phyloP scores from a whole-genome alignment of 1,284 basidiomycete species.

The Moniliophthora roreri region DNA sequence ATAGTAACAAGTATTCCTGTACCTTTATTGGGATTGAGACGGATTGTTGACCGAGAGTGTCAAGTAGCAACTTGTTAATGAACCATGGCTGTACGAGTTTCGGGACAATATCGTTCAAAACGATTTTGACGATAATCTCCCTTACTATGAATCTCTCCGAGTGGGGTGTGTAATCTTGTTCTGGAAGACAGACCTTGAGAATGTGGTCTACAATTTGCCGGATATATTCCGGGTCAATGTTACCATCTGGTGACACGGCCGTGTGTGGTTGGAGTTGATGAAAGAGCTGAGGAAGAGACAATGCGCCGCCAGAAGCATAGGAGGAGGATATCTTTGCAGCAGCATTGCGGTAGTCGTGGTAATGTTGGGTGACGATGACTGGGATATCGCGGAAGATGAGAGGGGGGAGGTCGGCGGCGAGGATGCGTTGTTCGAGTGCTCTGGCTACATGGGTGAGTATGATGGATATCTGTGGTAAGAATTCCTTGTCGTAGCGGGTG shows the following conservation, averaged over 20 bases:
- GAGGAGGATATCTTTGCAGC: constrained; percentile 59
- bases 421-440: constrained; percentile 57
- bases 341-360: constrained; percentile 70
- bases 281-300: constrained; percentile 64
- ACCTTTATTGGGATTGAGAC: constrained; percentile 28
- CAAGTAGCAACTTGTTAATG: constrained; percentile 64
- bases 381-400: constrained; percentile 65
- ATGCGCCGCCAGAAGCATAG: constrained; percentile 65
- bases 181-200: constrained; percentile 64
- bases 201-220: constrained; percentile 74
- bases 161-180: constrained; percentile 68
- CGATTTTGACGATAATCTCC: constrained; percentile 73
- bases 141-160: constrained; percentile 73
- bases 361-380: constrained; percentile 67
- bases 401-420: constrained; percentile 52
- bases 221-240: constrained; percentile 72
- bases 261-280: constrained; percentile 79
- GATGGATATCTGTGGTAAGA: constrained; percentile 68
- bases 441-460: constrained; percentile 61
- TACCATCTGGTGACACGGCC: constrained; percentile 63
- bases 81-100: constrained; percentile 82
- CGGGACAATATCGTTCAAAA: constrained; percentile 65
- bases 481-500: constrained; percentile 78
- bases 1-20: constrained; percentile 13
- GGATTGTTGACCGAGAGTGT: constrained; percentile 51